A percentile compares a stretch with the other conserved stretches of the same genome.
These are phyloP conservation scores for Hypsizygus marmoreus DNA, from an alignment of 768 basidiomycete species.

Conservation along the genomic window DNA sequence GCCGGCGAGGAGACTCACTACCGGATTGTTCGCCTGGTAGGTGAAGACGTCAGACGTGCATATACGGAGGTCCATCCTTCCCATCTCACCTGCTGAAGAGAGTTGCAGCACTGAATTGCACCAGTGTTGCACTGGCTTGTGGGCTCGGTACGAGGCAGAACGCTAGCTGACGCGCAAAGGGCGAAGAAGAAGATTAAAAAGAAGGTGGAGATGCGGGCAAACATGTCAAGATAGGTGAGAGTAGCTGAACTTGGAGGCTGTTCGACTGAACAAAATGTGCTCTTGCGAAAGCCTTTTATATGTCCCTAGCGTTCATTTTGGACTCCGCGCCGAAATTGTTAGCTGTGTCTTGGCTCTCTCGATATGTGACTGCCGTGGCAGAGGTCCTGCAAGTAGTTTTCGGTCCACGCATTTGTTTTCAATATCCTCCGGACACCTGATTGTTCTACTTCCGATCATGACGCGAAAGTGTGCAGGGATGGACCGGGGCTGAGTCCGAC, in stretches of 20 bases:
- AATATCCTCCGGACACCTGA: too few species aligned
- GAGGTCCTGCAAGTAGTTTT: too few species aligned
- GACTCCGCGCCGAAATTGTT: slow-evolving; percentile 2
- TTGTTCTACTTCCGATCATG: too few species aligned
- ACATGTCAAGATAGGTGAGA: background rate
- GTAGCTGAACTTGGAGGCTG: background rate
- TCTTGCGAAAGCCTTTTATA: background rate
- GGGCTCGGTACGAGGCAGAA: background rate
- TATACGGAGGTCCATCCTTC: background rate
- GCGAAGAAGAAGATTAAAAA: background rate
- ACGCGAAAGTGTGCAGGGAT: too few species aligned
- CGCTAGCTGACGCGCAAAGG: background rate
- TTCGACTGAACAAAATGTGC: background rate
- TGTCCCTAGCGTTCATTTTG: background rate
- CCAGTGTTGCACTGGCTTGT: slow-evolving; percentile 3
- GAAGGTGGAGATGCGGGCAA: background rate
- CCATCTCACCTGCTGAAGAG: slow-evolving; percentile 5
- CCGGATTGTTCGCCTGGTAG: background rate
- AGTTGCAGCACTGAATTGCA: slow-evolving; percentile 6
- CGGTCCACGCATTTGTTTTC: too few species aligned
- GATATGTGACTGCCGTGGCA: too few species aligned
- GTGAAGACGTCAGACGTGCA: background rate
- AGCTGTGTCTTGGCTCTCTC: too few species aligned
- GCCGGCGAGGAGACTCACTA: background rate
- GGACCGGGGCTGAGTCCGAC: too few species aligned